phyloP scores from a whole-genome alignment of 1,284 basidiomycete genomes.

The Rhizoctonia solani region DNA sequence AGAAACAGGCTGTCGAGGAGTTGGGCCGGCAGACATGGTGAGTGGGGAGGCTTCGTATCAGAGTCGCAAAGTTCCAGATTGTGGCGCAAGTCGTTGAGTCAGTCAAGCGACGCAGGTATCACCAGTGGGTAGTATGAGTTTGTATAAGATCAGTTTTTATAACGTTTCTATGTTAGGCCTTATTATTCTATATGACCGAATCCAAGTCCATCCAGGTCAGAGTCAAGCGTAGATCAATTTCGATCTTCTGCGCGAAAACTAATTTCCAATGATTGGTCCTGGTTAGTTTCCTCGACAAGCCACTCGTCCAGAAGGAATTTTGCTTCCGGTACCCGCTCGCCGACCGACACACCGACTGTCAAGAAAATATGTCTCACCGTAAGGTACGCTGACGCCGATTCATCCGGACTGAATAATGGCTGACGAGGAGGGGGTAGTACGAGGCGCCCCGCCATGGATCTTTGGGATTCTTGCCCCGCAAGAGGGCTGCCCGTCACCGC shows the following conservation, averaged over 20 bases:
- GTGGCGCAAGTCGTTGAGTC: too few species aligned
- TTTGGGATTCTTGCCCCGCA: slow-evolving; percentile 90
- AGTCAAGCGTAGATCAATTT: neutral
- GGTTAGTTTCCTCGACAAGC: neutral
- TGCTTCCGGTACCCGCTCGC: slow-evolving; percentile 10
- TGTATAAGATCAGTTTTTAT: too few species aligned
- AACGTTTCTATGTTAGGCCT: too few species aligned
- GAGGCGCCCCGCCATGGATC: slow-evolving; percentile 96
- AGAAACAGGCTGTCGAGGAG: neutral
- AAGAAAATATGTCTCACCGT: slow-evolving; percentile 31
- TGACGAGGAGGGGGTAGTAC: slow-evolving; percentile 57
- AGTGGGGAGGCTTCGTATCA: neutral
- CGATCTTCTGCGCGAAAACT: neutral
- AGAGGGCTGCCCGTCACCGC: slow-evolving; percentile 93
- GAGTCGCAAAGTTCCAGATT: too few species aligned
- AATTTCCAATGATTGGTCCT: slow-evolving; percentile 13
- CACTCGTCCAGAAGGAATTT: slow-evolving; percentile 3
- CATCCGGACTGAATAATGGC: neutral
- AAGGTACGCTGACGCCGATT: slow-evolving; percentile 4
- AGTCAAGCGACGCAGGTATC: too few species aligned
- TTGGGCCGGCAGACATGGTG: neutral
- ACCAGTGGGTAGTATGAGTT: too few species aligned
- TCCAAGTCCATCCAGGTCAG: too few species aligned
- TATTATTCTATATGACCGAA: too few species aligned
- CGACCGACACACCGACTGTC: neutral